Evolutionary conservation across 768 basidiomycete species (phyloP), one percentile per base, ranked within the genome.

Genomic region (Hericium erinaceus): DNA sequence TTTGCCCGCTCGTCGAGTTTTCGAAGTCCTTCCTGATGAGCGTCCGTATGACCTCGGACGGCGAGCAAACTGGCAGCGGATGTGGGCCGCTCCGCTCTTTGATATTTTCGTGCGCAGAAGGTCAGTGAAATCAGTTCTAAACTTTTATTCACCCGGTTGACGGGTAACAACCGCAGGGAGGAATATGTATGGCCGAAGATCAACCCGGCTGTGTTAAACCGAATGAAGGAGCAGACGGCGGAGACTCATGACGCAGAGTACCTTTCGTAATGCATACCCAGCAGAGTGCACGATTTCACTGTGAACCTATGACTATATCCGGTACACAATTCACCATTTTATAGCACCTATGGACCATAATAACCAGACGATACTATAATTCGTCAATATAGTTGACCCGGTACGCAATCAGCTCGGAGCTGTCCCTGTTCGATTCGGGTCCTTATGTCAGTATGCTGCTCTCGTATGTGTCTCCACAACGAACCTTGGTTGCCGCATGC

Each of bases 401-500:
- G 6, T 10, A 10, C 6, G 33, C 33, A 33, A 33, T 33, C 33
- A 33, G 33, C 9, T 33, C 33, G 33, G 33, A 33, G 33, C 33
- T 10, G 33, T 33, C 33, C 33, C 28, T 33, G 28, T 33, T 33
- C 28, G 28, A 33, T 33, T 33, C 28, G 7, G 8, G 8, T 33
- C 3, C 8, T 33, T 6, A 33, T 33, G 7, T 33, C 4, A 33
- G 33, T 8, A 33, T 33, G 33, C 9, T 33, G 33, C 33, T 10
- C 33, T 33, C 33, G 9, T 33, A 33, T 8, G 33, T 33, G 33
- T 33, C 10, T 48, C 39, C 22, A 22, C 10, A 39, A 55, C 61
- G 46, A 58, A 77, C 81, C 82, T 68, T 80, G 63, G 67, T 83
- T 82, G 22, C 79, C 79, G 55, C 82, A 82, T 15, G 73, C 80